Percentiles rank a stretch among this genome's conserved stretches.
These are phyloP conservation scores for Plasmopara halstedii DNA, from an alignment of 352 stramenopile genomes.

Conservation along the genomic window DNA sequence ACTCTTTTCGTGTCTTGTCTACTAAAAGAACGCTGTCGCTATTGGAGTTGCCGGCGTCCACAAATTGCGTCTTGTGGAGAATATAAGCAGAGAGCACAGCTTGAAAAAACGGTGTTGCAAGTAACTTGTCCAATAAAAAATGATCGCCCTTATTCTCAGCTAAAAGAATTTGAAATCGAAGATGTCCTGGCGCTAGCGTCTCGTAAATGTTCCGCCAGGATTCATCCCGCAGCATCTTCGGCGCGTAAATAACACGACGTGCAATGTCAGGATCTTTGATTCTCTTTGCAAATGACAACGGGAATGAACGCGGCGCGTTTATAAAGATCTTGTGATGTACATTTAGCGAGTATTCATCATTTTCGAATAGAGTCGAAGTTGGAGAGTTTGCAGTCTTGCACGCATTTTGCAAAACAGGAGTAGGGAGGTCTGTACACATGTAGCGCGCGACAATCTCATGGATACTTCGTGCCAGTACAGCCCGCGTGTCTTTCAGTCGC, in stretches of 20 bases:
- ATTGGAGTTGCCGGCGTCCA: conserved; percentile 13
- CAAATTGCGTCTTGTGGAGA: conserved; percentile 30
- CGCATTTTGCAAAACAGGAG: conserved; percentile 51
- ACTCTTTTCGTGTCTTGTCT: conserved; percentile 9
- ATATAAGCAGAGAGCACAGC: conserved; percentile 61
- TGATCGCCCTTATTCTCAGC: conserved; percentile 58
- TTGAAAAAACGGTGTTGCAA: conserved; percentile 52
- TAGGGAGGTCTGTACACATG: conserved; percentile 52
- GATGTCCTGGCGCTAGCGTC: conserved; percentile 37
- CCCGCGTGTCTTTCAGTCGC: conserved; percentile 46
- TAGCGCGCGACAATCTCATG: conserved; percentile 62
- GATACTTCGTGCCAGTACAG: conserved; percentile 48
- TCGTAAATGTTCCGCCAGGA: conserved; percentile 67
- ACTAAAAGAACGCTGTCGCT: conserved; percentile 6
- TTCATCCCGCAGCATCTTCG: conserved; percentile 70
- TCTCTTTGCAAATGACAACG: conserved; percentile 36
- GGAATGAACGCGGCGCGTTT: conserved; percentile 62
- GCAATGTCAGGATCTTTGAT: conserved; percentile 36
- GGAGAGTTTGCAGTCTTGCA: conserved; percentile 30
- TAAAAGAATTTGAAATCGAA: conserved; percentile 49
- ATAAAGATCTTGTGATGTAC: conserved; percentile 81
- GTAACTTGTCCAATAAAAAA: conserved; percentile 52
- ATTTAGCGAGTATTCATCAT: conserved; percentile 65
- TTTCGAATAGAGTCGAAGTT: conserved; percentile 26
- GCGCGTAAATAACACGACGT: conserved; percentile 45